These are phyloP conservation scores for Backusella parvicylindrica DNA, from an alignment of 192 early-diverging fungal genomes.

Conservation along the genomic window DNA sequence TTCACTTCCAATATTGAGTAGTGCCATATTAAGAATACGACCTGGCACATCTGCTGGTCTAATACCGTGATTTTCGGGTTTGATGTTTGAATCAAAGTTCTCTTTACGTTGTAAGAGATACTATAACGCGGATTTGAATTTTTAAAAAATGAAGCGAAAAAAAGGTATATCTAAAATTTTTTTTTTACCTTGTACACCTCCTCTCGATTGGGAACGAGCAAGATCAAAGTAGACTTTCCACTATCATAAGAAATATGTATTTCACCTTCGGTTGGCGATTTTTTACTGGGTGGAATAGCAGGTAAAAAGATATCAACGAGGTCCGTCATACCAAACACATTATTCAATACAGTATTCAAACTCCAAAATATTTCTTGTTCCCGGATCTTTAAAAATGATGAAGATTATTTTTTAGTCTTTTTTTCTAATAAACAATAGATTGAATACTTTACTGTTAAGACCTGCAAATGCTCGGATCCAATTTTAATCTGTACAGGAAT, in stretches of 20 bases:
- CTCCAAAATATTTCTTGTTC: conserved; percentile 75
- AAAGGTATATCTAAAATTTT: not conserved
- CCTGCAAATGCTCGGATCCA: conserved; percentile 73
- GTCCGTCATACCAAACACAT: conserved; percentile 55
- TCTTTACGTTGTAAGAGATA: not conserved
- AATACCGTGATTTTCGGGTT: conserved; percentile 35
- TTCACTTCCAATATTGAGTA: conserved; percentile 78
- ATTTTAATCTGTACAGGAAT: conserved; percentile 78
- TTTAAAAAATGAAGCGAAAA: not conserved
- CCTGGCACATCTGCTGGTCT: conserved; percentile 86
- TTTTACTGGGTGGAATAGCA: conserved; percentile 3
- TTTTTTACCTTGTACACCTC: conserved; percentile 9
- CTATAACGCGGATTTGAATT: too few species aligned
- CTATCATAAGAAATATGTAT: conserved; percentile 8
- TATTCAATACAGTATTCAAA: conserved; percentile 69
- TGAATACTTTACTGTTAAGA: conserved; percentile 46
- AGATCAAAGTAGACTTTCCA: not conserved
- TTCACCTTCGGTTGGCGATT: conserved; percentile 1
- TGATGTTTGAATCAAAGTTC: conserved; percentile 4
- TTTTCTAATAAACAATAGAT: not conserved
- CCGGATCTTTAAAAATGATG: conserved; percentile 10
- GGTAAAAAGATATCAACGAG: conserved; percentile 6
- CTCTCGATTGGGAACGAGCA: conserved; percentile 5
- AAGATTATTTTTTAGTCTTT: not conserved
- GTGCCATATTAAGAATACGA: conserved; percentile 84